A percentile compares a stretch with the other conserved stretches of the same genome.
Conservation (phyloP, 305 asterid species). For the Andrographis paniculata region DNA sequence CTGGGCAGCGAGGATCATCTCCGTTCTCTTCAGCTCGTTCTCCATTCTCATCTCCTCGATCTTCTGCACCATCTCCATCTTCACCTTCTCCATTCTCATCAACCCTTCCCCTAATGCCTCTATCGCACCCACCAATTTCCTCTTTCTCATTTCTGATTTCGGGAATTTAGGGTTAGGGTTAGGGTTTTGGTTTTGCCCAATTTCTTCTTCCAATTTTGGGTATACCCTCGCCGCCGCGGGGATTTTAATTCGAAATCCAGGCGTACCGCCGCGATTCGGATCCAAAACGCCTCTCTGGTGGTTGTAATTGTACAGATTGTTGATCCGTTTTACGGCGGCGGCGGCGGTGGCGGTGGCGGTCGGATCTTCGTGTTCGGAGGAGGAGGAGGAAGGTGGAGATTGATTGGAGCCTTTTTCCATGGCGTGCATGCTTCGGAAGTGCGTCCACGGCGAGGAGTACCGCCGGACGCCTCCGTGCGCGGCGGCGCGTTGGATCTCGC, state of each 20-base stretch:
- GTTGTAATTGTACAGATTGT: conserved; percentile 21
- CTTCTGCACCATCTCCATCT: conserved; percentile 81
- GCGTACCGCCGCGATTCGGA: conserved; percentile 26
- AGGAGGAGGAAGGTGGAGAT: conserved; percentile 40
- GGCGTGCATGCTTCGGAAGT: conserved; percentile 58
- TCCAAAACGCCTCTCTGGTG: conserved; percentile 17
- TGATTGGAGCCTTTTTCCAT: conserved; percentile 69
- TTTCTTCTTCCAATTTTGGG: conserved; percentile 28
- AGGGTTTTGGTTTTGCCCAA: conserved; percentile 18
- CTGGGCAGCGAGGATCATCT: conserved; percentile 79
- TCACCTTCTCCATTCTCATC: conserved; percentile 78
- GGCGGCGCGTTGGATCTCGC: conserved; percentile 66
- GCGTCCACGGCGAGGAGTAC: conserved; percentile 63
- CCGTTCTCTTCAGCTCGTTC: conserved; percentile 90
- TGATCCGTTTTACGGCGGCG: conserved; percentile 38
- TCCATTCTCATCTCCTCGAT: conserved; percentile 87
- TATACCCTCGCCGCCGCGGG: conserved; percentile 30
- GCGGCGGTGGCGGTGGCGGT: conserved; percentile 22
- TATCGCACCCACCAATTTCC: conserved; percentile 52
- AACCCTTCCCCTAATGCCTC: conserved; percentile 71
- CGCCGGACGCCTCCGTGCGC: conserved; percentile 42
- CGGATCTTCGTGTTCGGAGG: conserved; percentile 30
- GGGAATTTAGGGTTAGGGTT: conserved; percentile 23
- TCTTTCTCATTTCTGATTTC: conserved; percentile 17
- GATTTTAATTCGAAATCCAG: conserved; percentile 51